Conservation (phyloP, 2,329 filamentous ascomycete genomes). For the Neonectria neomacrospora region DNA sequence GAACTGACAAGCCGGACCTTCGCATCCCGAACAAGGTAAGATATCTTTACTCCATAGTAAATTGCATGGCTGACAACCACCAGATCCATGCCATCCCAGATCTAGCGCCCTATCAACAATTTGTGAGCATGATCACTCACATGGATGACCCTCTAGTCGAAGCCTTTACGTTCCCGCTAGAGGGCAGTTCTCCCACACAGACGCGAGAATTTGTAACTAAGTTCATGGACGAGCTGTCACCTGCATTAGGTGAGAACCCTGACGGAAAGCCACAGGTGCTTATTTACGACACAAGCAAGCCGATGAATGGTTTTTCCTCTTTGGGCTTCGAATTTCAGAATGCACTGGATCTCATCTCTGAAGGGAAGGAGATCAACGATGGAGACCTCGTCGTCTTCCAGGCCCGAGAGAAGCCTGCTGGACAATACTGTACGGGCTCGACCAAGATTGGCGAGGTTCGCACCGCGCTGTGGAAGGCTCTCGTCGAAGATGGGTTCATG, state of each 20-base stretch:
- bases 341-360: slow-evolving; percentile 51
- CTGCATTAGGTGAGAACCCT: slow-evolving; percentile 72
- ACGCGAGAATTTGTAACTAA: slow-evolving; percentile 71
- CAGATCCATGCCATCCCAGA: slow-evolving; percentile 74
- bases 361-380: slow-evolving; percentile 57
- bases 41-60: background rate
- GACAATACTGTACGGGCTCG: slow-evolving; percentile 68
- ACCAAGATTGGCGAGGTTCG: slow-evolving; percentile 78
- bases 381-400: slow-evolving; percentile 87
- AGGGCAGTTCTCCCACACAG: slow-evolving; percentile 60
- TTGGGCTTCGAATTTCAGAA: slow-evolving; percentile 76
- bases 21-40: slow-evolving; percentile 75
- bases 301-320: slow-evolving; percentile 79
- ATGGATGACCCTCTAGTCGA: slow-evolving; percentile 78
- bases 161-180: slow-evolving; percentile 73
- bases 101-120: slow-evolving; percentile 65
- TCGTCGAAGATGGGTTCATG: slow-evolving; percentile 71
- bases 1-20: slow-evolving; percentile 92
- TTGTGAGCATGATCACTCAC: slow-evolving; percentile 79
- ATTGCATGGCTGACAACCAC: slow-evolving; percentile 27
- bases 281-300: slow-evolving; percentile 77
- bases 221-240: slow-evolving; percentile 76
- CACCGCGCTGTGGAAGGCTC: slow-evolving; percentile 73
- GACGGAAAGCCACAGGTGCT: slow-evolving; percentile 85
- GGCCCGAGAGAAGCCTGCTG: slow-evolving; percentile 74